Evolutionary conservation across 1,139 yeast species (phyloP).

Genomic region (Protomyces inouyei): DNA sequence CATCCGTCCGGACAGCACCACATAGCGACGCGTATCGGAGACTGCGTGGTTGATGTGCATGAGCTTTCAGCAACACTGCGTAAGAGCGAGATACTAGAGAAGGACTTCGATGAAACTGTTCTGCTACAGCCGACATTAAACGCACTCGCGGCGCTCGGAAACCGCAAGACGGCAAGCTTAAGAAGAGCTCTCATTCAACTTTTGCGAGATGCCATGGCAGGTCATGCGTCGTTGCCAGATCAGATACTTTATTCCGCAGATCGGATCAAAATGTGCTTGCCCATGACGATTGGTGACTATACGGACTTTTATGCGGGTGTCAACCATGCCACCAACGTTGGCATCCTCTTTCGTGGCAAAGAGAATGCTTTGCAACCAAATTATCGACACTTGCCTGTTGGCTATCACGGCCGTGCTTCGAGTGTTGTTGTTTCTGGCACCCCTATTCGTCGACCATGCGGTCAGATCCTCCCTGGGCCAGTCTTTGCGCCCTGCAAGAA

Average conservation of each 20-base stretch:
- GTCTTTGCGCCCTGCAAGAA: slow-evolving; percentile 31
- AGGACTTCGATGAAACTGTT: neutral
- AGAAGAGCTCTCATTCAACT: neutral
- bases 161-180: neutral
- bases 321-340: neutral
- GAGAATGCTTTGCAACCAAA: slow-evolving; percentile 35
- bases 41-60: neutral
- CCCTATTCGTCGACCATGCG: slow-evolving; percentile 35
- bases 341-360: neutral
- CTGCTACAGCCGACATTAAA: neutral
- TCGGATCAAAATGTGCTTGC: neutral
- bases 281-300: neutral
- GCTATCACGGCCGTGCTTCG: slow-evolving; percentile 37
- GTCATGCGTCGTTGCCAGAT: neutral
- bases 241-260: neutral
- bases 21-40: neutral
- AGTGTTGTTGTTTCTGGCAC: slow-evolving; percentile 37
- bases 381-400: slow-evolving; percentile 35
- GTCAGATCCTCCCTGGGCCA: slow-evolving; percentile 32
- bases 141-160: neutral
- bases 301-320: neutral
- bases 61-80: neutral
- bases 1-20: neutral
- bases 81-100: neutral
- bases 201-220: neutral